Evolutionary conservation across 2,329 filamentous ascomycete genomes (phyloP).

Genomic region (Paracorniculantispora psalliotae): DNA sequence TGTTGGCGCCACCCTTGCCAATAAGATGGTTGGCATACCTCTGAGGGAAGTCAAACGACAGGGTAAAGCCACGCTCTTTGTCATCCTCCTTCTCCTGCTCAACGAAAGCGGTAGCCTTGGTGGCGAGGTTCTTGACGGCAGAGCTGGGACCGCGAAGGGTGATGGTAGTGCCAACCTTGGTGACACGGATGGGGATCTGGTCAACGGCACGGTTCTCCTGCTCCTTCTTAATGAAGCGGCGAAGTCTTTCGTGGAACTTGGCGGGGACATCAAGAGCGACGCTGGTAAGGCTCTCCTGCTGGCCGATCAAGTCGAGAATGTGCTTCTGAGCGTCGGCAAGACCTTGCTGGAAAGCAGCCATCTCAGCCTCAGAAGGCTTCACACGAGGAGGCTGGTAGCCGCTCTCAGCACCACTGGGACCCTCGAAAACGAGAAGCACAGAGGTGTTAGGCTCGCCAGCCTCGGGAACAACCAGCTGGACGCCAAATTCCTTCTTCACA

Average conservation of each 20-base stretch:
- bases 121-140: constrained; percentile 64
- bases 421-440: constrained; percentile 71
- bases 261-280: constrained; percentile 52
- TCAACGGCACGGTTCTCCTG: constrained; percentile 52
- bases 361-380: constrained; percentile 46
- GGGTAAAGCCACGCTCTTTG: constrained; percentile 82
- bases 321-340: constrained; percentile 53
- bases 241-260: constrained; percentile 61
- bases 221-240: constrained; percentile 60
- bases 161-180: constrained; percentile 55
- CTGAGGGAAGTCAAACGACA: constrained; percentile 88
- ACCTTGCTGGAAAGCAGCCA: constrained; percentile 49
- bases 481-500: constrained; percentile 64
- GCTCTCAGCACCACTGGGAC: constrained; percentile 43
- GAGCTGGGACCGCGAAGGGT: constrained; percentile 72
- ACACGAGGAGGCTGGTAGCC: constrained; percentile 51
- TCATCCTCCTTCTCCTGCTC: constrained; percentile 88
- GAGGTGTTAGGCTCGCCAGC: constrained; percentile 53
- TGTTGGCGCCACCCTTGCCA: constrained; percentile 62
- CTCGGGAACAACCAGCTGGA: constrained; percentile 68
- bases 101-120: constrained; percentile 73
- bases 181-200: constrained; percentile 57
- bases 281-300: constrained; percentile 51
- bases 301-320: constrained; percentile 52
- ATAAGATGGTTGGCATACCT: constrained; percentile 86